phyloP scores from a whole-genome alignment of 768 basidiomycete genomes.

The Boletus tomentosulus region DNA sequence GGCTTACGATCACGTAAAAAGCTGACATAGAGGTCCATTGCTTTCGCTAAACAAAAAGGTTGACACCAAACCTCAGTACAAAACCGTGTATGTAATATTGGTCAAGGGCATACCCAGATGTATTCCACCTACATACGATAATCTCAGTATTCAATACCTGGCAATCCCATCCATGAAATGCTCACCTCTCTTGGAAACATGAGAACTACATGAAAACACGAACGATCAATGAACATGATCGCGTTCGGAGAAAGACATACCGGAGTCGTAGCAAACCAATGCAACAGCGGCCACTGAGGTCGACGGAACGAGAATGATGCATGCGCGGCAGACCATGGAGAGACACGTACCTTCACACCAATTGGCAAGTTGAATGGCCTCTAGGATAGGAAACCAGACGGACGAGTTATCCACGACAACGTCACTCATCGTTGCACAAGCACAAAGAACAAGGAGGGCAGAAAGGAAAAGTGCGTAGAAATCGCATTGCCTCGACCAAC shows the following conservation, averaged over 20 bases:
- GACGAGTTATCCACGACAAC: too few species aligned
- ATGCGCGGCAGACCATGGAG: neutral
- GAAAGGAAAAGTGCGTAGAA: too few species aligned
- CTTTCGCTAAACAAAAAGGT: constrained; percentile 2
- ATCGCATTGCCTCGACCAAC: too few species aligned
- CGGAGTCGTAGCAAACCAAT: constrained; percentile 15
- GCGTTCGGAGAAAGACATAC: neutral
- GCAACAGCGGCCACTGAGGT: constrained; percentile 12
- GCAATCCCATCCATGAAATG: neutral
- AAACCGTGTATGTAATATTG: too few species aligned
- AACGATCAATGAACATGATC: neutral
- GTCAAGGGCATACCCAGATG: constrained; percentile 16
- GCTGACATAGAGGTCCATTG: constrained; percentile 13
- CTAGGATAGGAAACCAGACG: too few species aligned
- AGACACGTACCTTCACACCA: too few species aligned
- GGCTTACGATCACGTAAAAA: constrained; percentile 15
- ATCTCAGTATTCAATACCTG: neutral
- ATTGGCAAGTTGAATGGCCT: constrained; percentile 10
- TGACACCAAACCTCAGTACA: neutral
- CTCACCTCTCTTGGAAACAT: constrained; percentile 21
- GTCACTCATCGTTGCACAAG: too few species aligned
- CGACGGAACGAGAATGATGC: neutral
- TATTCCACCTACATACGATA: constrained; percentile 13
- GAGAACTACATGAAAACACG: constrained; percentile 4
- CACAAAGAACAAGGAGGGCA: too few species aligned